Percentiles rank a stretch among this genome's conserved stretches.
Conservation (phyloP, 2,329 filamentous ascomycete genomes). For the Tolypocladium paradoxum region DNA sequence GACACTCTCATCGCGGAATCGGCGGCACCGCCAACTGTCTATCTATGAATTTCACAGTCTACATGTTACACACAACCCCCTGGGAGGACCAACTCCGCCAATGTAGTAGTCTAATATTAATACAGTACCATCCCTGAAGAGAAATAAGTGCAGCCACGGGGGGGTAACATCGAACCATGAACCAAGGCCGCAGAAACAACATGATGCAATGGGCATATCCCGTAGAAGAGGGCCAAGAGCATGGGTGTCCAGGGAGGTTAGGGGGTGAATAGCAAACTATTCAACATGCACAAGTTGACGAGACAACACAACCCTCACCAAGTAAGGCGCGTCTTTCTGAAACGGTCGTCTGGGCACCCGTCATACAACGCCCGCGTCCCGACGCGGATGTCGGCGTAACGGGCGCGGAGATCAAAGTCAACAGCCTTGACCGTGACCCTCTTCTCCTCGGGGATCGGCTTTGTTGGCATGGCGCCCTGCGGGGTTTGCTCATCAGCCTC, state of each 20-base stretch:
- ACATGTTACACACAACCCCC: neutral
- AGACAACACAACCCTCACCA: conserved; percentile 27
- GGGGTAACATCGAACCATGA: neutral
- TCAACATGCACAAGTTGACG: neutral
- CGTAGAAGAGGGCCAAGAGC: neutral
- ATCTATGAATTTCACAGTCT: neutral
- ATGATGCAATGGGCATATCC: neutral
- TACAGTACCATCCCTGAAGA: neutral
- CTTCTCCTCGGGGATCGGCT: conserved; percentile 37
- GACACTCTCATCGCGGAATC: neutral
- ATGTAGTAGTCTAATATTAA: too few relatives aligned
- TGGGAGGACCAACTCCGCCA: too few relatives aligned
- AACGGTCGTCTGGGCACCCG: conserved; percentile 35
- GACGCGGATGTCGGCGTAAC: conserved; percentile 37
- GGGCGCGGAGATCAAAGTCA: conserved; percentile 44
- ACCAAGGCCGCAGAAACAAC: too few relatives aligned
- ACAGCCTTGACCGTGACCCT: conserved; percentile 46
- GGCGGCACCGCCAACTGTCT: neutral
- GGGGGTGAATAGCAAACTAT: too few relatives aligned
- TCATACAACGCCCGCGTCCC: conserved; percentile 42
- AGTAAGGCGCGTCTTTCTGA: conserved; percentile 30
- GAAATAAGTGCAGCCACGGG: neutral
- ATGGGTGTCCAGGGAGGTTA: too few relatives aligned
- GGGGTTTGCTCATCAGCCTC: conserved; percentile 27
- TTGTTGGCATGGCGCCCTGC: conserved; percentile 2